Conservation (phyloP, 2,329 filamentous ascomycete species). For the Dactylella cylindrospora region DNA sequence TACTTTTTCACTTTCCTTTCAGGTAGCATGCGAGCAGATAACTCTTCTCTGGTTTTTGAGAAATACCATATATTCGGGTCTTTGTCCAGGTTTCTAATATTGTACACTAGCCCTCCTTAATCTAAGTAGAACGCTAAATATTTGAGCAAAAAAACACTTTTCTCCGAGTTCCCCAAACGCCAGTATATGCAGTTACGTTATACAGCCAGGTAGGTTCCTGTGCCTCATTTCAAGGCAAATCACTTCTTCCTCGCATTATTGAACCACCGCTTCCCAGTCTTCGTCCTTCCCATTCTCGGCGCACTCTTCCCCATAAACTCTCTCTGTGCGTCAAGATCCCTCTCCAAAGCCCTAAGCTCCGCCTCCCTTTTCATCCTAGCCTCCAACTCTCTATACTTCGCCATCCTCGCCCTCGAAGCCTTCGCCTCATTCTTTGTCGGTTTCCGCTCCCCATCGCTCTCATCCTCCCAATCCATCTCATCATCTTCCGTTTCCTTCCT, state of each 20-base stretch:
- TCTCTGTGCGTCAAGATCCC: constrained; percentile 54
- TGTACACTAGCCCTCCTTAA: background rate
- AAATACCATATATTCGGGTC: no score
- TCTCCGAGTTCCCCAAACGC: constrained; percentile 11
- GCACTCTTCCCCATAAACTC: constrained; percentile 65
- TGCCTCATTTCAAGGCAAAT: background rate
- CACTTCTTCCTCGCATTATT: constrained; percentile 39
- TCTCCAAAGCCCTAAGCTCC: constrained; percentile 62
- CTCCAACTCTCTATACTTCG: constrained; percentile 78
- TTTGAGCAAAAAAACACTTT: constrained; percentile 12
- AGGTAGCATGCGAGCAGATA: no score
- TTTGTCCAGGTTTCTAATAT: background rate
- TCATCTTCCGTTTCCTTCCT: constrained; percentile 53
- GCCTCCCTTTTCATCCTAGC: constrained; percentile 74
- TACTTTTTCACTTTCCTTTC: no score
- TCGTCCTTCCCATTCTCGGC: constrained; percentile 55
- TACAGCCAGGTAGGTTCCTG: constrained; percentile 3
- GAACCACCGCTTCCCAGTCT: constrained; percentile 46
- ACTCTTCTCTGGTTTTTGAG: no score
- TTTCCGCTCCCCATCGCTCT: constrained; percentile 61
- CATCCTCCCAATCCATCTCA: constrained; percentile 52
- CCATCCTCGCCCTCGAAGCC: constrained; percentile 56
- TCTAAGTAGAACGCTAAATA: constrained; percentile 22
- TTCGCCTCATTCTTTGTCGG: constrained; percentile 60
- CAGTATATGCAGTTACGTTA: constrained; percentile 27